Evolutionary conservation across 2,329 filamentous ascomycete genomes (phyloP).

Genomic region (Neospermospora avenae): DNA sequence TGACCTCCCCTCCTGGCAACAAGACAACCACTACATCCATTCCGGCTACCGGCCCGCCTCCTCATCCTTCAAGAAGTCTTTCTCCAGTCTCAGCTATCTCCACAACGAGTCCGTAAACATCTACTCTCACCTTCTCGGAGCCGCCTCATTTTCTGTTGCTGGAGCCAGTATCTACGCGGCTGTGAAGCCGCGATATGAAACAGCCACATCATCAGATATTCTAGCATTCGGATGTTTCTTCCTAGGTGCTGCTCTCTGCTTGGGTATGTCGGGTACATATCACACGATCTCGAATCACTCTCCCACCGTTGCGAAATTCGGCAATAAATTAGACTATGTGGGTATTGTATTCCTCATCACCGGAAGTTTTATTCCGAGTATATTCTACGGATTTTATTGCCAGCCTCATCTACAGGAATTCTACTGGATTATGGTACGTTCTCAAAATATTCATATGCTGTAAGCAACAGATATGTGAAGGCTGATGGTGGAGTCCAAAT

Average conservation of each 20-base stretch:
- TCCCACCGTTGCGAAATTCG: conserved; percentile 70
- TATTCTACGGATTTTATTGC: conserved; percentile 85
- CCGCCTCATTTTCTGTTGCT: conserved; percentile 52
- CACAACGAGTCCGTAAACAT: conserved; percentile 68
- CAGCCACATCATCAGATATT: conserved; percentile 61
- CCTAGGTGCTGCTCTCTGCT: conserved; percentile 64
- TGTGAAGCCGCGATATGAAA: conserved; percentile 63
- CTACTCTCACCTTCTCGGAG: conserved; percentile 67
- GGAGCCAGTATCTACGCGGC: conserved; percentile 52
- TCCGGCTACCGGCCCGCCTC: conserved; percentile 63
- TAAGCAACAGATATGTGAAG: no score
- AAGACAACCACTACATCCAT: conserved; percentile 67
- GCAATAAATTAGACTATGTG: conserved; percentile 91
- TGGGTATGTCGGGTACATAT: conserved; percentile 80
- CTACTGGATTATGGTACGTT: conserved; percentile 73
- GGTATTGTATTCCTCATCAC: conserved; percentile 91
- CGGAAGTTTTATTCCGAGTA: conserved; percentile 82
- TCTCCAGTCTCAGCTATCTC: conserved; percentile 56
- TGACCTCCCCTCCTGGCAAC: conserved; percentile 51
- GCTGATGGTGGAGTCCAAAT: background rate
- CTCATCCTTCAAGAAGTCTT: conserved; percentile 56
- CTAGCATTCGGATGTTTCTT: conserved; percentile 77
- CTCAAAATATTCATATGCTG: no score
- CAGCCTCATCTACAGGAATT: conserved; percentile 59
- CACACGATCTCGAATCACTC: conserved; percentile 87